Evolutionary conservation across 2,329 filamentous ascomycete genomes (phyloP).

Genomic region (Alternaria triticina): DNA sequence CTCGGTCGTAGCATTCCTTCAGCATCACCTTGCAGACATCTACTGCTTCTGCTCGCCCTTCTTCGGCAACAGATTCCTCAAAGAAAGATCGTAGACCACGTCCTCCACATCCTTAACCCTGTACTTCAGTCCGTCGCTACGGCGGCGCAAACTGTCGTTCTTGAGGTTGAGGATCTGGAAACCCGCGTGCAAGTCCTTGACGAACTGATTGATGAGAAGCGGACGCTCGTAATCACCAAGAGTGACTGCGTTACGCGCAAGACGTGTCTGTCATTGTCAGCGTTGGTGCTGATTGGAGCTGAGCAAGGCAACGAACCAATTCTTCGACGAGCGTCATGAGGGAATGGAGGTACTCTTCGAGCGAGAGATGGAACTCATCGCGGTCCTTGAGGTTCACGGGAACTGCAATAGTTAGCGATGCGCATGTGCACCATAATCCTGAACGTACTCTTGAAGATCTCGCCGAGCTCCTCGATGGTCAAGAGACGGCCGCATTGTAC

Average conservation of each 20-base stretch:
- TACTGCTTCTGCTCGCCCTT: conserved; percentile 22
- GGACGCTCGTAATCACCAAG: conserved; percentile 86
- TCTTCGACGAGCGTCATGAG: conserved; percentile 89
- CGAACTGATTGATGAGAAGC: conserved; percentile 85
- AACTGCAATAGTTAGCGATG: conserved; percentile 59
- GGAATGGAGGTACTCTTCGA: conserved; percentile 94
- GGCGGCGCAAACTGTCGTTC: conserved; percentile 87
- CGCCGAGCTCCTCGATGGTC: conserved; percentile 86
- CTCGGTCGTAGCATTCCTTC: not conserved
- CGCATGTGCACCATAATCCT: not conserved
- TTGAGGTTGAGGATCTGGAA: conserved; percentile 98
- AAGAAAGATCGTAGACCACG: conserved; percentile 91
- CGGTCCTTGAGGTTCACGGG: conserved; percentile 89
- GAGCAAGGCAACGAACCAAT: conserved; percentile 58
- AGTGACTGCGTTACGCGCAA: conserved; percentile 94
- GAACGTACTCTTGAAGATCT: conserved; percentile 71
- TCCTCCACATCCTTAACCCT: conserved; percentile 98
- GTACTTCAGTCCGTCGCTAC: conserved; percentile 95
- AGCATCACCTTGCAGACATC: not conserved
- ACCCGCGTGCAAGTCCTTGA: conserved; percentile 93
- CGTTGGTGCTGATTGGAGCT: not conserved
- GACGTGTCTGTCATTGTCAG: conserved; percentile 63
- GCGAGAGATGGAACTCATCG: conserved; percentile 92
- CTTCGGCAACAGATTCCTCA: conserved; percentile 74
- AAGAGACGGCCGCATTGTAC: conserved; percentile 70